Evolutionary conservation across 192 early-diverging fungal species (phyloP).

Genomic region (Diversispora eburnea): DNA sequence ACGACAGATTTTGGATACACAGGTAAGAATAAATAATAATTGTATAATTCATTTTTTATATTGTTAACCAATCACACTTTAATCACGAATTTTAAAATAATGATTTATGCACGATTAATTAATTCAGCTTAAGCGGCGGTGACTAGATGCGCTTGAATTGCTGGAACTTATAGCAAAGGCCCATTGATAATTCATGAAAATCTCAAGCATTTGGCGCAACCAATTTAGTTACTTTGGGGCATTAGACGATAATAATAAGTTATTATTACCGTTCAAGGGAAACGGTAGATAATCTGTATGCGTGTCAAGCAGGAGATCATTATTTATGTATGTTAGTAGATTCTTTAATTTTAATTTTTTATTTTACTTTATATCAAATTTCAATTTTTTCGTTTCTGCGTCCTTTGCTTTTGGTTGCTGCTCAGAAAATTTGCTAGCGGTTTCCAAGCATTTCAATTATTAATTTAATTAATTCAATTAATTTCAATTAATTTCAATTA

Average conservation of each 20-base stretch:
- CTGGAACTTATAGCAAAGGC: conserved; percentile 22
- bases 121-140: conserved; percentile 24
- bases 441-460: too few species aligned
- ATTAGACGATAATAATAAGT: background rate
- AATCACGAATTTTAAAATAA: background rate
- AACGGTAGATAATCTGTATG: background rate
- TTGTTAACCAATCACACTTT: background rate
- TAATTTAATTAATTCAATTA: too few species aligned
- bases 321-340: background rate
- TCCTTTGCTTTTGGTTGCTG: too few species aligned
- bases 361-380: background rate
- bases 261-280: background rate
- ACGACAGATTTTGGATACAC: conserved; percentile 33
- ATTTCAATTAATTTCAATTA: too few species aligned
- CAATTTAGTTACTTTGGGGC: background rate
- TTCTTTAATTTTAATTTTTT: background rate
- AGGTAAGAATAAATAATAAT: background rate
- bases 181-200: background rate
- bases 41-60: background rate
- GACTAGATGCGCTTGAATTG: conserved; percentile 28
- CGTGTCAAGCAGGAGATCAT: background rate
- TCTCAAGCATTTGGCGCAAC: background rate
- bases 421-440: too few species aligned
- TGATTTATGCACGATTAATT: background rate
- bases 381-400: background rate